Percentiles rank a stretch among this genome's conserved stretches.
Conservation (phyloP, 495 filamentous ascomycete species). For the Aspergillus leporis region DNA sequence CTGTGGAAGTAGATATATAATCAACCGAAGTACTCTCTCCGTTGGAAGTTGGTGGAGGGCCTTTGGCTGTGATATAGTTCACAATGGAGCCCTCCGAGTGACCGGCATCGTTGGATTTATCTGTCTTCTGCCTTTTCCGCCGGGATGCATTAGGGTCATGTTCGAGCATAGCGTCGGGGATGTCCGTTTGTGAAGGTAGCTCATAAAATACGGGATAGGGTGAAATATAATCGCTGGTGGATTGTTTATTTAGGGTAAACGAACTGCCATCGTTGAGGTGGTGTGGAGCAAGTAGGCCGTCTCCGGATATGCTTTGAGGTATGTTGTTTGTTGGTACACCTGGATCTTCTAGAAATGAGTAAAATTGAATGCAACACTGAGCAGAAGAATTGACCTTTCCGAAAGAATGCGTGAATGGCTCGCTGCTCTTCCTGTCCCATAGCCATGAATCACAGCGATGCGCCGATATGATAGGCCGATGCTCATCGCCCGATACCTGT, state of each 20-base stretch:
- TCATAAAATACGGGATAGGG: conserved; percentile 8
- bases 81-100: neutral
- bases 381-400: conserved; percentile 30
- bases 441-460: conserved; percentile 32
- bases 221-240: neutral
- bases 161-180: conserved; percentile 21
- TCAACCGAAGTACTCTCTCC: neutral
- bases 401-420: conserved; percentile 46
- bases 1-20: neutral
- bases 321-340: conserved; percentile 15
- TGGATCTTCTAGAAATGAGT: conserved; percentile 29
- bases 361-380: neutral
- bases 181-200: conserved; percentile 1
- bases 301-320: neutral
- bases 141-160: conserved; percentile 45
- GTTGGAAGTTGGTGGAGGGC: neutral
- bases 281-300: neutral
- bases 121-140: conserved; percentile 53
- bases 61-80: neutral
- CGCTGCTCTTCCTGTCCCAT: conserved; percentile 45
- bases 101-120: conserved; percentile 28
- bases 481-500: conserved; percentile 21
- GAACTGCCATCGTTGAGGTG: neutral
- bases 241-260: neutral
- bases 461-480: conserved; percentile 26